phyloP scores from a whole-genome alignment of 305 asterid species.

The Ruellia speciosa region DNA sequence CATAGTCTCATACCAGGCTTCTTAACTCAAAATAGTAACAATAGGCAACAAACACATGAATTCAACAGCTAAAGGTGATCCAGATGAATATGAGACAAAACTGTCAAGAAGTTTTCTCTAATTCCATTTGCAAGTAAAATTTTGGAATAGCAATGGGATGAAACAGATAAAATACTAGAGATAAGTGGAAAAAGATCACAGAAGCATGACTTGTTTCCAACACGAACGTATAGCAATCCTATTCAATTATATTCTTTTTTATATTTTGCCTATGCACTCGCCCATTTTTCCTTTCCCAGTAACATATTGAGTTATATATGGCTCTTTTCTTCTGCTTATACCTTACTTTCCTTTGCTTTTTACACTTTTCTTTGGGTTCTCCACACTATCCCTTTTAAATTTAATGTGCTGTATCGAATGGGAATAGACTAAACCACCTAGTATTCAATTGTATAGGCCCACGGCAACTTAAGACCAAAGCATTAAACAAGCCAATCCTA shows the following conservation, averaged over 20 bases:
- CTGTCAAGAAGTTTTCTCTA: neutral
- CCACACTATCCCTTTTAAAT: neutral
- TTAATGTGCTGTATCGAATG: neutral
- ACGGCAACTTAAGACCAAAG: neutral
- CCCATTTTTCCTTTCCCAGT: too few species aligned
- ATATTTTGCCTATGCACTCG: neutral
- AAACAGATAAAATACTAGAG: neutral
- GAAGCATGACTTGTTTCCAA: neutral
- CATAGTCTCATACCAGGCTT: neutral
- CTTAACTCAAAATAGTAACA: neutral
- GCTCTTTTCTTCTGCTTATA: neutral
- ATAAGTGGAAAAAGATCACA: neutral
- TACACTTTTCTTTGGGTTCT: neutral
- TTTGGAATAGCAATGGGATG: neutral
- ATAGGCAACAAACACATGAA: too few species aligned
- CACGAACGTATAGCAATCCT: too few species aligned
- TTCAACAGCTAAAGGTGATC: neutral
- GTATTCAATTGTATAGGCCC: neutral
- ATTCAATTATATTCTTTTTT: neutral
- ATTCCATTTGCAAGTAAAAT: neutral
- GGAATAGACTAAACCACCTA: neutral
- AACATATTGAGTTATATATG: too few species aligned
- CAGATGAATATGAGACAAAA: slow-evolving; percentile 6
- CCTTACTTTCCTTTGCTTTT: neutral
- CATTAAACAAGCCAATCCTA: slow-evolving; percentile 3